Conservation (phyloP, 768 basidiomycete species). For the Rickenella mellea region DNA sequence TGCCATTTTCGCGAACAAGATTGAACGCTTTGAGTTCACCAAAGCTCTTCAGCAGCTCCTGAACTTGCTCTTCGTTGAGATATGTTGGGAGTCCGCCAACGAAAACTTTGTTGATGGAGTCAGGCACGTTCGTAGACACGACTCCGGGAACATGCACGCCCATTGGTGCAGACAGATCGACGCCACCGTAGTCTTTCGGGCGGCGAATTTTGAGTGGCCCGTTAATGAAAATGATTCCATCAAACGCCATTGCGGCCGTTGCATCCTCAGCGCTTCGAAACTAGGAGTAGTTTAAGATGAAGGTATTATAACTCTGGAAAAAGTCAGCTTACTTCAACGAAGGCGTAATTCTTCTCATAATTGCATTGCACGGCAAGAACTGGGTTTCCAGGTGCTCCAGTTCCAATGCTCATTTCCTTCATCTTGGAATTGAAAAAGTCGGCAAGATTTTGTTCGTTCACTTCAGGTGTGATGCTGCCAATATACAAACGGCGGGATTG, state of each 20-base stretch:
- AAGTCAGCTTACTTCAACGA: constrained; percentile 70
- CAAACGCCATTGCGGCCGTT: constrained; percentile 93
- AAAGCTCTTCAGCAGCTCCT: constrained; percentile 94
- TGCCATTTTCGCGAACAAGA: constrained; percentile 88
- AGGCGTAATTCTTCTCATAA: constrained; percentile 98
- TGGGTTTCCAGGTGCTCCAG: constrained; percentile 77
- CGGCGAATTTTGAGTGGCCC: constrained; percentile 95
- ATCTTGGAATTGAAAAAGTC: constrained; percentile 97
- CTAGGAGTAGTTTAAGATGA: constrained; percentile 29
- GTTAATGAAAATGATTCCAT: constrained; percentile 93
- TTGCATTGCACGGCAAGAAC: constrained; percentile 93
- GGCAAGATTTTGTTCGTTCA: constrained; percentile 85
- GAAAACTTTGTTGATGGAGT: constrained; percentile 97
- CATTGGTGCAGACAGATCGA: constrained; percentile 50
- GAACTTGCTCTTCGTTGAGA: constrained; percentile 96
- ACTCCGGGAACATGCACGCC: constrained; percentile 82
- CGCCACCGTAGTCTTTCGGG: constrained; percentile 92
- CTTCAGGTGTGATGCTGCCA: constrained; percentile 90
- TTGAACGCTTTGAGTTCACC: constrained; percentile 98
- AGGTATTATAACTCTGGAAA: constrained; percentile 5
- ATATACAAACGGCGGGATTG: constrained; percentile 95
- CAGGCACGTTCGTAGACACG: constrained; percentile 93
- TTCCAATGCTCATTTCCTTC: constrained; percentile 84
- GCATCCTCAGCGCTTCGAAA: constrained; percentile 97
- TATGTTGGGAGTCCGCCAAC: constrained; percentile 94